A percentile compares a stretch with the other conserved stretches of the same genome.
Conservation (phyloP, 2,329 filamentous ascomycete species). For the Magnaporthiopsis incrustans region DNA sequence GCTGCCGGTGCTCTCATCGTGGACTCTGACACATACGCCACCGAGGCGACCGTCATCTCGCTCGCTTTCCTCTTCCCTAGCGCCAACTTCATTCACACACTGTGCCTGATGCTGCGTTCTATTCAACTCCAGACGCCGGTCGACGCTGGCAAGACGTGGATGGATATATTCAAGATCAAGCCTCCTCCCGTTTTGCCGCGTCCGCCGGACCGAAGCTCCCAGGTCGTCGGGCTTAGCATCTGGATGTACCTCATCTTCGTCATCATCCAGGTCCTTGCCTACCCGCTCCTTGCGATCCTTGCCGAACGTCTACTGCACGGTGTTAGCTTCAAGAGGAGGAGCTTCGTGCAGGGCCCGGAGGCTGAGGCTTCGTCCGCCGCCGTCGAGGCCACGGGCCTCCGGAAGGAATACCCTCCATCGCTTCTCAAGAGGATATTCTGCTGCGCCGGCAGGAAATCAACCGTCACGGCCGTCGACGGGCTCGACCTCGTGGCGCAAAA, state of each 20-base stretch:
- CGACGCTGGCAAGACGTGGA: slow-evolving; percentile 54
- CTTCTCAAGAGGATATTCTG: slow-evolving; percentile 47
- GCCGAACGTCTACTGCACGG: slow-evolving; percentile 71
- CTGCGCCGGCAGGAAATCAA: slow-evolving; percentile 44
- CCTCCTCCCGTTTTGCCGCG: slow-evolving; percentile 33
- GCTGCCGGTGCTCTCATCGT: slow-evolving; percentile 79
- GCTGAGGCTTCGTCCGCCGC: slow-evolving; percentile 36
- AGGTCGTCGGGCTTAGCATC: not conserved
- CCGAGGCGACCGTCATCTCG: slow-evolving; percentile 61
- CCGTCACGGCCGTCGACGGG: slow-evolving; percentile 70
- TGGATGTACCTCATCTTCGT: slow-evolving; percentile 64
- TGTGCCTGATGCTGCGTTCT: slow-evolving; percentile 69
- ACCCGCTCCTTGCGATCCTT: slow-evolving; percentile 65
- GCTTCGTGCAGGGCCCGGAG: slow-evolving; percentile 30
- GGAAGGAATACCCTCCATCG: slow-evolving; percentile 68
- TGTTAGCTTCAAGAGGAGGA: slow-evolving; percentile 57
- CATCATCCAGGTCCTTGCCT: slow-evolving; percentile 68
- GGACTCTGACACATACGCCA: slow-evolving; percentile 51
- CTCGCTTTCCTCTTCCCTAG: slow-evolving; percentile 64
- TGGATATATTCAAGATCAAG: slow-evolving; percentile 55
- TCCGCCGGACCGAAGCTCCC: not conserved
- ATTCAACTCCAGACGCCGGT: slow-evolving; percentile 55
- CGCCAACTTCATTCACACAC: slow-evolving; percentile 75
- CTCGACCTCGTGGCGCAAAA: slow-evolving; percentile 64
- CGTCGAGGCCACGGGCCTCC: slow-evolving; percentile 64